A percentile compares a stretch with the other conserved stretches of the same genome.
Evolutionary conservation across 306 rosid genomes (phyloP).

Genomic region (Castanea sativa): DNA sequence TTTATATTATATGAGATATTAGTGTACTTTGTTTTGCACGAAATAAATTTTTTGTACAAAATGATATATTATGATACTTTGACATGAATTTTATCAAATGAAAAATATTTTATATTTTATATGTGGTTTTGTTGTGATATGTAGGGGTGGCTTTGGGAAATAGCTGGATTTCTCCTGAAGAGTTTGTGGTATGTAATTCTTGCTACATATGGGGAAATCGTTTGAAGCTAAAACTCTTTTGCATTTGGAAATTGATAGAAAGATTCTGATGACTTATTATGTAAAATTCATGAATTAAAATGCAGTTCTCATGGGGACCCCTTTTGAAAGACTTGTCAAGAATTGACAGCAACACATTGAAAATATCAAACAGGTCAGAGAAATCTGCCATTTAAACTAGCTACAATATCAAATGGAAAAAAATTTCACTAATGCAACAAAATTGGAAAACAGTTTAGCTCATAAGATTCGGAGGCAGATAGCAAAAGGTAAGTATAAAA

Average conservation of each 20-base stretch:
- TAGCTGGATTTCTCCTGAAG: slow-evolving; percentile 1
- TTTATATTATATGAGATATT: too few relatives aligned
- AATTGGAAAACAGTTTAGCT: background rate
- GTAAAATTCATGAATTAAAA: background rate
- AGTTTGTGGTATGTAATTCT: background rate
- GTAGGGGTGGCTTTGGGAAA: background rate
- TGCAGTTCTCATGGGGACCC: background rate
- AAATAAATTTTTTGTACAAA: too few relatives aligned
- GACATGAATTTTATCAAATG: too few relatives aligned
- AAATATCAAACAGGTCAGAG: background rate
- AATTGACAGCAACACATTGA: background rate
- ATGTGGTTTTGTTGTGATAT: background rate
- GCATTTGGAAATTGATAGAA: background rate
- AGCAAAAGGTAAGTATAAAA: background rate
- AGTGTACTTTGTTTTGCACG: too few relatives aligned
- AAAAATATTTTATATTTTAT: background rate
- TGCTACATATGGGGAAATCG: background rate
- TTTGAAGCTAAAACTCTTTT: background rate
- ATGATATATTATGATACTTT: too few relatives aligned
- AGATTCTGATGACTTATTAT: too few relatives aligned
- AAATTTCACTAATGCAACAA: too few relatives aligned
- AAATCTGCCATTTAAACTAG: too few relatives aligned
- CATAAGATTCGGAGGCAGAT: background rate
- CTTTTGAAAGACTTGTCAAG: background rate
- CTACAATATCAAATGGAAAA: too few relatives aligned